Conservation (phyloP, 2,329 filamentous ascomycete genomes). For the Westerdykella aurantiaca region DNA sequence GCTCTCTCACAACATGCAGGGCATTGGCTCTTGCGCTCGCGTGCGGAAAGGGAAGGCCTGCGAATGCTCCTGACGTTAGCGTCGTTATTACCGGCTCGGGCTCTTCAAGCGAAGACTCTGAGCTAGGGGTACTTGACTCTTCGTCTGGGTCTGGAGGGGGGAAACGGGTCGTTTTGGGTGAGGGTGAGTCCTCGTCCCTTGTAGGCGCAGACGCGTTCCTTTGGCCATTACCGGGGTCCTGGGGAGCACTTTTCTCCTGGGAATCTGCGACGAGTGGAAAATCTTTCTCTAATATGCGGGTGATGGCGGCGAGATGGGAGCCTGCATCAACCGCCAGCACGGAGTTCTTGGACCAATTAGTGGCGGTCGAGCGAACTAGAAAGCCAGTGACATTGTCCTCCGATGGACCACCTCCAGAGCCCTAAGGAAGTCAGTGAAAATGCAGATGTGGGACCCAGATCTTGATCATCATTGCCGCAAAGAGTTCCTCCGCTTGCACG, state of each 20-base stretch:
- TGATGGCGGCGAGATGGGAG: conserved; percentile 79
- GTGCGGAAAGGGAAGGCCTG: conserved; percentile 66
- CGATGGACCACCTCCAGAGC: conserved; percentile 79
- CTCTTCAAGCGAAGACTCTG: conserved; percentile 20
- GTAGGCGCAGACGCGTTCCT: conserved; percentile 3
- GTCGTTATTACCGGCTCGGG: conserved; percentile 48
- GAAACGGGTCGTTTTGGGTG: conserved; percentile 19
- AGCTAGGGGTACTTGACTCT: conserved; percentile 24
- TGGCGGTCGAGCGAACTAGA: conserved; percentile 73
- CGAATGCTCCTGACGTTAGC: conserved; percentile 64
- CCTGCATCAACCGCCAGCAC: conserved; percentile 91
- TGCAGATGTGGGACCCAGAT: too few relatives aligned
- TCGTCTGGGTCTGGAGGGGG: conserved; percentile 17
- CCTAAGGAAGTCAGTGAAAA: conserved; percentile 47
- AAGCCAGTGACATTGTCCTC: conserved; percentile 89
- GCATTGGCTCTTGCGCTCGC: conserved; percentile 69
- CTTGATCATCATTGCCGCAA: too few relatives aligned
- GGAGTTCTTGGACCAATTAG: conserved; percentile 75
- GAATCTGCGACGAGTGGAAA: conserved; percentile 41
- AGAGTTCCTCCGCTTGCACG: too few relatives aligned
- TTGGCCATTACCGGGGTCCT: conserved; percentile 12
- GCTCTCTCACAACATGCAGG: conserved; percentile 66
- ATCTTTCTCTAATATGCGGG: conserved; percentile 62
- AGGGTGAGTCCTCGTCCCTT: conserved; percentile 16
- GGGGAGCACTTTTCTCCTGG: conserved; percentile 3